phyloP scores from a whole-genome alignment of 2,329 filamentous ascomycete genomes.

The Hymenoscyphus albidus region DNA sequence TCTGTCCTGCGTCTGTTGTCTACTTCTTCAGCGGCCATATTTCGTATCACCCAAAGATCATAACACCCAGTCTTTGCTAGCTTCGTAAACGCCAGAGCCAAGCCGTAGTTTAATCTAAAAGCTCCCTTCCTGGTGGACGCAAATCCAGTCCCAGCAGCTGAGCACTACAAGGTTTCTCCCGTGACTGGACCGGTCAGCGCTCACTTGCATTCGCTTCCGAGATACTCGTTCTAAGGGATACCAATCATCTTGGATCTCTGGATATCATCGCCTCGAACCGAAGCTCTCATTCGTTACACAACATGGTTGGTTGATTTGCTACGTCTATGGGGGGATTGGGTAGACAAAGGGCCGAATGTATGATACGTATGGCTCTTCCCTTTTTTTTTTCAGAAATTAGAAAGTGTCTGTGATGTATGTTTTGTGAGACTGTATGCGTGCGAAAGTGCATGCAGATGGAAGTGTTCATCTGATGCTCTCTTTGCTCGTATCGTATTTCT shows the following conservation, averaged over 20 bases:
- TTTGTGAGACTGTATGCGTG: background rate
- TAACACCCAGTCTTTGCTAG: background rate
- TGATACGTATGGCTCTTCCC: no score
- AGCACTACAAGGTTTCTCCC: background rate
- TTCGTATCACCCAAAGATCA: background rate
- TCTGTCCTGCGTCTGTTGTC: background rate
- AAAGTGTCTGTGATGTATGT: no score
- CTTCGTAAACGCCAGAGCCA: background rate
- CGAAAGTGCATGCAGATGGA: background rate
- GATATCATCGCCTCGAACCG: background rate
- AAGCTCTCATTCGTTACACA: background rate
- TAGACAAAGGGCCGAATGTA: background rate
- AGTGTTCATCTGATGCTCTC: background rate
- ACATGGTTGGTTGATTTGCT: background rate
- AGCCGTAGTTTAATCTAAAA: background rate
- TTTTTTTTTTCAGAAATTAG: background rate
- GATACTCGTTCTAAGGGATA: background rate
- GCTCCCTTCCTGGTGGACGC: background rate
- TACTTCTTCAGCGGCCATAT: background rate
- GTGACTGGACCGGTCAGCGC: background rate
- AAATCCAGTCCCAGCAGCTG: background rate
- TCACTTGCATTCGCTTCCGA: slow-evolving; percentile 1
- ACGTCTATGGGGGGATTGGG: background rate
- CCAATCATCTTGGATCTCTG: background rate
- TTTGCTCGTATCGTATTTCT: no score